Base-by-base conservation (phyloP, 441 rosid genomes). In the Euphorbia schlechtendalii region DNA sequence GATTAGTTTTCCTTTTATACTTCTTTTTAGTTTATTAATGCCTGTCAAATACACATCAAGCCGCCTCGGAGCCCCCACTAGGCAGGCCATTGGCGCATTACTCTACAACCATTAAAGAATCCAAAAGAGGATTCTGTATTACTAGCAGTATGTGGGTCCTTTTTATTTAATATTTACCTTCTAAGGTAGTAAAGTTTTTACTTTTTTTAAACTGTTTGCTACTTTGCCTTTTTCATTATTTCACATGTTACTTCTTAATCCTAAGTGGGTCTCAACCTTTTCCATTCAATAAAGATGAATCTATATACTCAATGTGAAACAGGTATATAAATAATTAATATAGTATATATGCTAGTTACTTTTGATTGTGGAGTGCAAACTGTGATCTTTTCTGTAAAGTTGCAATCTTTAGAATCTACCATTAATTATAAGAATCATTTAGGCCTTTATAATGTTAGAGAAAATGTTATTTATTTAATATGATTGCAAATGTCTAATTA, bases 101-200 rank as follows among this genome's bases (percentile, higher is more conserved):
- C 28, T 40, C 12, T 54, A 38, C 52, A 40, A 70, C 77, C 63
- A 41, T 54, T 38, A 59, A 70, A 65, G 72, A 63, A 58, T 56
- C 61, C 36, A 45, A 56, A 67, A 64, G 63, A 56, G 48, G 52
- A 24, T 25, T 28, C 32, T 45, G 21, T 38, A 17, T 10, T 60
- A 32, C 18, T 53, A 20, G 14, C 41, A 32, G 1, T 63, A 58
- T 55, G 61, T 65, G 74, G 82, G 77, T 63, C 74, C 53, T 22
- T 1, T 40, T 34, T 2, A 34, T 34, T 63, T 8, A 48, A 70
- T 57, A 56, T 57, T 18, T 38, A 24, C 46, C 14, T 63, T 32
- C 22, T 10, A 51, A 17, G 21, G 48, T 28, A 32, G 21, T 27
- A 56, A 69, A 48, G 28, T 3, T n/a, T 20, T 7, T 11, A 20